Evolutionary conservation across 345 rosid genomes (phyloP), one percentile per base, ranked within the genome.

Genomic region (Cardamine chenopodiifolia): DNA sequence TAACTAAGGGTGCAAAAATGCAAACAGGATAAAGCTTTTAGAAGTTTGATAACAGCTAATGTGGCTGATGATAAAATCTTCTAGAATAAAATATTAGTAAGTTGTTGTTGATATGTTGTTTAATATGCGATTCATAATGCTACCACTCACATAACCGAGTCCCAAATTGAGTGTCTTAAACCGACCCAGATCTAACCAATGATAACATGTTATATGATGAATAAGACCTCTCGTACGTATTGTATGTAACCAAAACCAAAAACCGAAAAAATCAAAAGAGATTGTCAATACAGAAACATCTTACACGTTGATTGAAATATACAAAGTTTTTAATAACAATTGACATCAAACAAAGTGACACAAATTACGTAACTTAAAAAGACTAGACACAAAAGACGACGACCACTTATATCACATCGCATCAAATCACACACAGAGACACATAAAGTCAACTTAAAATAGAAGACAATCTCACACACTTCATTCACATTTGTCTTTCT

Each of bases 401-500:
- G 14, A 35, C 53, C 61, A 67, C 73, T 58, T 14, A 61, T 42
- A 68, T 49, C 57, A 62, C 45, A 76, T 25, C 65, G 5, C 49
- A 52, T 67, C 66, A 62, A 39, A 13, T 13, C 53, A 75, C 74
- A 68, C 68, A 57, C 25, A 63, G 0, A 64, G 55, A 35, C 34
- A 66, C 58, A 59, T 42, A 45, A 57, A 45, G 29, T n/a, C 44
- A 59, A 40, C 49, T 26, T 22, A 10, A 48, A 50, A 61, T 37
- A 68, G 11, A 68, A 53, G 29, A 62, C 12, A 61, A n/a, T 52
- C 25, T 52, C 64, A 68, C 63, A 54, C 57, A 31, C 64, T 52
- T 34, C 44, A 52, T 42, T 76, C 67, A 69, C 22, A 68, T 64
- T 54, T 53, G 73, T 53, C 45, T 61, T 68, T 20, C 56, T 39